Conservation (phyloP, 495 filamentous ascomycete genomes). For the Penicillium psychrofluorescens region DNA sequence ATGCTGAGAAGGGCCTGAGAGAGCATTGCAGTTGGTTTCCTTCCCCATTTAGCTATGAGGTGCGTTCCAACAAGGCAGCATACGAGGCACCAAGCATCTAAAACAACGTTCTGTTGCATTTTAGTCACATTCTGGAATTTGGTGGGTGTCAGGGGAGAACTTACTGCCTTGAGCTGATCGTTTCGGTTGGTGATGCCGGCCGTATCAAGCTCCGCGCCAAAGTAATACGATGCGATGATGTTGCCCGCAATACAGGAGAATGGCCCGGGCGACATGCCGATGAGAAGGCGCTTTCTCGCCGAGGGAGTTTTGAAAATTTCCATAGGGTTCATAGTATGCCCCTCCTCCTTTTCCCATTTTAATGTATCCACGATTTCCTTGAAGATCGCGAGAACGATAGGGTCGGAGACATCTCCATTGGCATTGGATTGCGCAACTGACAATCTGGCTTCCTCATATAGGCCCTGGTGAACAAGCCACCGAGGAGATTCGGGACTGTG, state of each 20-base stretch:
- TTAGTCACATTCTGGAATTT: too few species aligned
- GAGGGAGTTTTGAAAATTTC: constrained; percentile 33
- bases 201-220: constrained; percentile 34
- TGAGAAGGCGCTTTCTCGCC: constrained; percentile 36
- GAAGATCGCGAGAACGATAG: constrained; percentile 28
- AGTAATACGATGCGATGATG: constrained; percentile 45
- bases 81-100: constrained; percentile 36
- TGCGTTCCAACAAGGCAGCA: constrained; percentile 30
- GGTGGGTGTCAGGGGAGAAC: constrained; percentile 2
- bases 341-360: constrained; percentile 39
- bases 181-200: constrained; percentile 36
- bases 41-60: constrained; percentile 31
- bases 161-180: constrained; percentile 38
- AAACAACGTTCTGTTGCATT: constrained; percentile 26
- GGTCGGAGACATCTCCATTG: constrained; percentile 30
- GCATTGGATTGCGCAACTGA: constrained; percentile 42
- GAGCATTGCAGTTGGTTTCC: constrained; percentile 35
- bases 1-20: constrained; percentile 26
- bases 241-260: constrained; percentile 46
- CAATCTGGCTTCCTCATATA: constrained; percentile 19
- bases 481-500: constrained; percentile 44
- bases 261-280: constrained; percentile 31
- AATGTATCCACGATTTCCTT: constrained; percentile 25
- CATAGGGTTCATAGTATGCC: constrained; percentile 28
- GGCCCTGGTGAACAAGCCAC: constrained; percentile 37